Percentiles rank a stretch among this genome's conserved stretches.
Evolutionary conservation across 768 basidiomycete genomes (phyloP).

Genomic region (Trametes gibbosa): DNA sequence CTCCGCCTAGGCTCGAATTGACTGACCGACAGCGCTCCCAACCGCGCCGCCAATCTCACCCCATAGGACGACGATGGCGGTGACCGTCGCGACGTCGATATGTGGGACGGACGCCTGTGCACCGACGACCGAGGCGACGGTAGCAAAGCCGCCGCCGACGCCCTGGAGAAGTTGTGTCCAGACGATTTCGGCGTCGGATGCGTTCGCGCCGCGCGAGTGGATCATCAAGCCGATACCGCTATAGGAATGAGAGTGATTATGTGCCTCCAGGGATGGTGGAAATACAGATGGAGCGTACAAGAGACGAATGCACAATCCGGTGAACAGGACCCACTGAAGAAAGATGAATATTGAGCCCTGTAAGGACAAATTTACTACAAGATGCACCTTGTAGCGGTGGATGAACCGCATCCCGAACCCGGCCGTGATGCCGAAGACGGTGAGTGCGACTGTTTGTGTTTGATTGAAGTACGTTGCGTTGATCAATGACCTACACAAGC

Average conservation of each 20-base stretch:
- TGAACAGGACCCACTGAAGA: conserved; percentile 34
- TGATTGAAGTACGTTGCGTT: conserved; percentile 37
- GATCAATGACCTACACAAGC: conserved; percentile 27
- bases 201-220: conserved; percentile 24
- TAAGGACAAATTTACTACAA: too few species aligned
- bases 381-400: conserved; percentile 44
- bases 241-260: neutral
- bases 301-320: conserved; percentile 32
- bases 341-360: too few species aligned
- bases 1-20: accelerated
- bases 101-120: conserved; percentile 51
- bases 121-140: conserved; percentile 41
- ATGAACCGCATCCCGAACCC: conserved; percentile 43
- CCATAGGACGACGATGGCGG: conserved; percentile 45
- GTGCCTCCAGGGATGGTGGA: neutral
- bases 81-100: conserved; percentile 37
- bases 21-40: conserved; percentile 39
- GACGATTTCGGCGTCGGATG: conserved; percentile 36
- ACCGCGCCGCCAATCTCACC: conserved; percentile 45
- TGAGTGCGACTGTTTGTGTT: conserved; percentile 41
- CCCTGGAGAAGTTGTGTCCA: conserved; percentile 49
- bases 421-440: conserved; percentile 46
- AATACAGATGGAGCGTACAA: conserved; percentile 19
- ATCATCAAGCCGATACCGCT: conserved; percentile 32
- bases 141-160: conserved; percentile 50